Base-by-base conservation (phyloP, 306 rosid genomes). In the Canavalia gladiata region DNA sequence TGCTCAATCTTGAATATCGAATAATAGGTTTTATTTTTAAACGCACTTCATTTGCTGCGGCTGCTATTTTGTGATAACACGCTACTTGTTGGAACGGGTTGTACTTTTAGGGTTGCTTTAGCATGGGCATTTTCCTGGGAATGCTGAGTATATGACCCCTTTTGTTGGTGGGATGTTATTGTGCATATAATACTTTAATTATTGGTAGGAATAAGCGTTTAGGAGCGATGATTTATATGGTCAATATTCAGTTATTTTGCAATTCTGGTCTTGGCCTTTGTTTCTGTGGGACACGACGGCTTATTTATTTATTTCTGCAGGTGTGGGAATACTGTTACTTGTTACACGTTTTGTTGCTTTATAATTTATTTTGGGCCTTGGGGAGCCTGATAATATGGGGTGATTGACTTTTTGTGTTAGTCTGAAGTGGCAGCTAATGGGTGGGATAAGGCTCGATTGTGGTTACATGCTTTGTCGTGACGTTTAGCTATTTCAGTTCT, bases 401-500 rank as follows among this genome's bases (percentile, higher is more conserved):
- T 37, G 39, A 42, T 63, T 75, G 67, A 64, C 54, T 52, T 51
- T 6, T 59, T 54, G 50, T 28, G 45, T 83, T 70, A 46, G 5
- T 70, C 56, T 71, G 65, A 69, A 10, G 79, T 75, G 41, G 54
- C 64, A 39, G 25, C 67, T 68, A 13, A 71, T 64, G 65, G 65
- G 43, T 41, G 72, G 72, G 51, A 46, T 41, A 65, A 55, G 67
- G 57, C 76, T 64, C 46, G 10, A 28, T 51, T 67, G 35, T 59
- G 10, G 78, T 37, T 72, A 35, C 41, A 46, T 80, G 59, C 43
- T 75, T 58, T 66, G 68, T 67, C 35, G 1, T 4, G 10, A 9
- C 56, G n/a, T 57, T 54, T 49, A 50, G 8, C 66, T 72, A 30
- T 70, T 85, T 81, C 59, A 54, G 37, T 70, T 64, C 5, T n/a